These are phyloP conservation scores for Populus hybrid DNA, from an alignment of 441 rosid genomes.

Conservation along the genomic window DNA sequence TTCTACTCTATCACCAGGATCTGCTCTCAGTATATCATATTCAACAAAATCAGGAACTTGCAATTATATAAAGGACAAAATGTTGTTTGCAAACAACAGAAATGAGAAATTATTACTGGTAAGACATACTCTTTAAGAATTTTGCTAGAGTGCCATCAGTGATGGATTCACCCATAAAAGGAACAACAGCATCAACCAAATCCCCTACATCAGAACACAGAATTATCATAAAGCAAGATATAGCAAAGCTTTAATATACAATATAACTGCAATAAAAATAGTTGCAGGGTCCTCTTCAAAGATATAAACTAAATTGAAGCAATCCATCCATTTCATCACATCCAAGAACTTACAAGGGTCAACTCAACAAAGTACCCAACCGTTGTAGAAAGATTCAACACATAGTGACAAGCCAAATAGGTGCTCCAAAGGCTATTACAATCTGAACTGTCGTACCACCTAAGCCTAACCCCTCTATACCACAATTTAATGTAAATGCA, in stretches of 20 bases:
- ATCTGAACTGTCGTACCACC: neutral
- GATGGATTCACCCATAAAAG: slow-evolving; percentile 97
- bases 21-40: slow-evolving; percentile 40
- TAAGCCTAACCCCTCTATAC: neutral
- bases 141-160: slow-evolving; percentile 89
- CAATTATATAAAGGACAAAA: slow-evolving; percentile 1
- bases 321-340: slow-evolving; percentile 2
- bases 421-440: neutral
- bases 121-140: slow-evolving; percentile 74
- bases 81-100: neutral
- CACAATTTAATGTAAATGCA: neutral
- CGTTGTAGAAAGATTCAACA: neutral
- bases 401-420: neutral
- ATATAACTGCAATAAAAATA: slow-evolving; percentile 8
- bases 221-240: neutral
- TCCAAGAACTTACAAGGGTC: neutral
- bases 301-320: slow-evolving; percentile 2
- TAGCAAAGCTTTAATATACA: slow-evolving; percentile 12
- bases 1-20: slow-evolving; percentile 90
- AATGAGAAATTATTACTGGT: slow-evolving; percentile 8
- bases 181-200: slow-evolving; percentile 82
- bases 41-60: slow-evolving; percentile 18
- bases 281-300: neutral
- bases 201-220: slow-evolving; percentile 51
- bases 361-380: neutral